Evolutionary conservation across 495 filamentous ascomycete species (phyloP).

Genomic region (Trichodelitschia bisporula): DNA sequence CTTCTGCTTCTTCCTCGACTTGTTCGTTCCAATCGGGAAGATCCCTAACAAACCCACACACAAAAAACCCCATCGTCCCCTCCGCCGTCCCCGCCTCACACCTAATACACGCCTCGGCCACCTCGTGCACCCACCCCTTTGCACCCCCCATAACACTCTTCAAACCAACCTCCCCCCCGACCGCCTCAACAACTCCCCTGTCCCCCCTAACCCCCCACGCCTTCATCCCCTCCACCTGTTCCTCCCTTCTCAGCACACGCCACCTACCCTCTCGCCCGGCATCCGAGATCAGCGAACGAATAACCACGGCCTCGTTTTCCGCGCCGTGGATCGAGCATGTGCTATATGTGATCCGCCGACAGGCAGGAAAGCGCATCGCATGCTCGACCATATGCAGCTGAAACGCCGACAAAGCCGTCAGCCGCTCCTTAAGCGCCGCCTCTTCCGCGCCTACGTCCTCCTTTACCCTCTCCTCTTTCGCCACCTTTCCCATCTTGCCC

Average conservation of each 20-base stretch:
- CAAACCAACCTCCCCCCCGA: slow-evolving; percentile 1
- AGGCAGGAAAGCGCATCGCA: slow-evolving; percentile 61
- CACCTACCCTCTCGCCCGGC: slow-evolving; percentile 47
- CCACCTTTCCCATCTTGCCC: not conserved
- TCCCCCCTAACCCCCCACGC: slow-evolving; percentile 46
- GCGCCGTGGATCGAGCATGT: slow-evolving; percentile 71
- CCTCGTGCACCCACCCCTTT: slow-evolving; percentile 8
- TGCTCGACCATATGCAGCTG: slow-evolving; percentile 15
- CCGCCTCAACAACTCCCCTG: slow-evolving; percentile 3
- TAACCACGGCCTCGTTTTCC: slow-evolving; percentile 75
- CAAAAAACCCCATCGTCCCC: slow-evolving; percentile 54
- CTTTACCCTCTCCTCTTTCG: not conserved
- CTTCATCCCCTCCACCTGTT: slow-evolving; percentile 45
- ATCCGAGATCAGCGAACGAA: slow-evolving; percentile 35
- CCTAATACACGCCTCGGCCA: slow-evolving; percentile 55
- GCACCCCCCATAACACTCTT: not conserved
- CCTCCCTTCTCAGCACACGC: slow-evolving; percentile 40
- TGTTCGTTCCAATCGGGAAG: slow-evolving; percentile 7
- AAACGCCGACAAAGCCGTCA: slow-evolving; percentile 26
- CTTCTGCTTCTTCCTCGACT: slow-evolving; percentile 9
- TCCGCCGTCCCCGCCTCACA: slow-evolving; percentile 57
- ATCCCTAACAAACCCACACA: slow-evolving; percentile 38
- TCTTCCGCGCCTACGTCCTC: not conserved
- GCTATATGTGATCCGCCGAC: slow-evolving; percentile 58
- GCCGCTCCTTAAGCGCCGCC: slow-evolving; percentile 21